These are phyloP conservation scores for Centella asiatica DNA, from an alignment of 129 eudicot genomes.

Conservation along the genomic window DNA sequence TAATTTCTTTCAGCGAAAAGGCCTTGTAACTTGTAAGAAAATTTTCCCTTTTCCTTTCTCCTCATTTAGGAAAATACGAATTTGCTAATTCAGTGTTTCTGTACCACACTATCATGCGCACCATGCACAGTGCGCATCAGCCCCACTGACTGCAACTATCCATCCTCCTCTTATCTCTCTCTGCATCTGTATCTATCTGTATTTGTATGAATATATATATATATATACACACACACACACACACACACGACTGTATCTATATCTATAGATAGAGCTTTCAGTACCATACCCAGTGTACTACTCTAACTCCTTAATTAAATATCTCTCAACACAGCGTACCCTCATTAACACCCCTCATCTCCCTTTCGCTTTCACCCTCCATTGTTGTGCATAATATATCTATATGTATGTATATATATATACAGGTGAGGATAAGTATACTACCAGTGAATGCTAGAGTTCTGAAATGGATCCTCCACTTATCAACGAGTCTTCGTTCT, in stretches of 20 bases:
- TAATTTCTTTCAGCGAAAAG: no score
- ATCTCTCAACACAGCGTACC: slow-evolving; percentile 70
- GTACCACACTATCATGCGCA: background rate
- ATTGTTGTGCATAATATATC: no score
- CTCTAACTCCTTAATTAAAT: slow-evolving; percentile 30
- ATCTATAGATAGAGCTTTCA: background rate
- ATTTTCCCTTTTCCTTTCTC: no score
- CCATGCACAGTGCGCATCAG: background rate
- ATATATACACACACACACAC: background rate
- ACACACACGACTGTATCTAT: background rate
- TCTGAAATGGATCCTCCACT: slow-evolving; percentile 69
- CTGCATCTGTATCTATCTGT: background rate
- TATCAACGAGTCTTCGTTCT: slow-evolving; percentile 57
- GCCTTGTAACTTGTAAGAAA: no score
- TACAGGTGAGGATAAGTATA: no score
- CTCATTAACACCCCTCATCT: no score
- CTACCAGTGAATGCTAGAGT: no score
- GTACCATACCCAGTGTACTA: slow-evolving; percentile 1
- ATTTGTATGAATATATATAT: background rate
- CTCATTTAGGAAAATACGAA: no score
- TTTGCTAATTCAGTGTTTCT: no score
- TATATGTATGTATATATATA: background rate
- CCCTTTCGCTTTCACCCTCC: no score
- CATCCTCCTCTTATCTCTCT: background rate
- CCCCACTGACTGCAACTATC: background rate